Evolutionary conservation across 2,329 filamentous ascomycete genomes (phyloP), one percentile per base, ranked within the genome.

Genomic region (Emericellopsis cladophorae): DNA sequence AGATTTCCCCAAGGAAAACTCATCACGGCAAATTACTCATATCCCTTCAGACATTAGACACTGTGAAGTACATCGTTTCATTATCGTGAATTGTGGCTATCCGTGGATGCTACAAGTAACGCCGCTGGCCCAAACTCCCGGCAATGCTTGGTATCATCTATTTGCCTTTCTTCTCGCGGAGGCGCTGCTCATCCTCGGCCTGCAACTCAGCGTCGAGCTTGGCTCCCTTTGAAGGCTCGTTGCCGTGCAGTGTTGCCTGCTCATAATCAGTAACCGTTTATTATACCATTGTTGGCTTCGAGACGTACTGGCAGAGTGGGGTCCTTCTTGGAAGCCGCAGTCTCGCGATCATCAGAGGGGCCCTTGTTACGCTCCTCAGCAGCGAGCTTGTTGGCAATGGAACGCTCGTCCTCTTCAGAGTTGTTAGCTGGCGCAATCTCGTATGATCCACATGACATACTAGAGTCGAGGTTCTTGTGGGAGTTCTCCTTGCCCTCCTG

Each of bases 401-500:
- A 68, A 54, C 81, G 72, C 59, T 84, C 65, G 50, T 86, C 81
- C 72, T 86, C 79, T 77, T 47, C 41, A 8, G 40, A 41, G 21
- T 26, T 18, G 44, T 60, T 44, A 56, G 48, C 18, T 34, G 23
- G 11, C 18, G 12, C 3, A 34, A 15, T 10, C n/a, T 23, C 26
- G 2, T 15, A n/a, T 15, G 5, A 10, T 16, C 24, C 23, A 21
- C 11, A 14, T 12, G 39, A 53, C 72, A 46, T 72, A 88, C 84
- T 90, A 39, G 84, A 76, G 57, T 92, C 84, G 42, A 73, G 71
- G 46, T 71, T 67, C 45, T 70, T 59, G 61, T 93, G 85, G 40
- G 80, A 81, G 58, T 84, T 67, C 44, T 70, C 58, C 58, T 81
- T 68, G 51, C 86, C 85, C 65, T 90, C 81, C 45, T 88, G 66